Base-by-base conservation (phyloP, 2,329 filamentous ascomycete genomes). In the Allantophomopsis lycopodina region DNA sequence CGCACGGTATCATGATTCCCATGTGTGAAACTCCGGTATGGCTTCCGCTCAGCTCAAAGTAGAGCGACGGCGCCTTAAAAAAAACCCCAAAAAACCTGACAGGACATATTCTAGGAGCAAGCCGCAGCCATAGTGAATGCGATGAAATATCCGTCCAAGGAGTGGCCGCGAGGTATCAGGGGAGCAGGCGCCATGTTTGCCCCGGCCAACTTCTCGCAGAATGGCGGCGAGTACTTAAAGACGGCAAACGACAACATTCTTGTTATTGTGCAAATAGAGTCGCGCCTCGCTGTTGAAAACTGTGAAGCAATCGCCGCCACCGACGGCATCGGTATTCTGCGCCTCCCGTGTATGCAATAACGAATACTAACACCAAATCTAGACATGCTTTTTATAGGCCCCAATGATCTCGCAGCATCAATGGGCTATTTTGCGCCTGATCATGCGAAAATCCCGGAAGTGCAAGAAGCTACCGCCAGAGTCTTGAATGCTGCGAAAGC, bases 201-300 rank as follows among this genome's bases (percentile, higher is more conserved):
- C 2, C 63, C 66, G 60, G 64, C 66, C 41, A 62, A 60, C 34
- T 69, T 69, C 48, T 50, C 58, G 6, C 63, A 65, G 16, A 64
- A 59, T n/a, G 62, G 66, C 44, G 65, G 64, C 7, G 64, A 71
- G 44, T 74, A 73, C 44, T 61, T 73, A 40, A 64, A 68, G 46
- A 59, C 66, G 28, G 69, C 69, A 37, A 72, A 73, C 48, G 60
- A 63, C 8, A 65, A 63, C 36, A 61, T 79, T 16, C 51, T 79
- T 43, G 76, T 71, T 14, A 76, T 78, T 59, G 71, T 79, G 12
- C 75, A 79, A 52, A 78, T 79, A 38, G 76, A 80, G 58, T 77
- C 75, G 1, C 59, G 61, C 42, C 73, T 76, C 49, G 75, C 74
- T 1, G 59, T 79, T 18, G 67, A 71, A 2, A 57, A 58, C 5